Evolutionary conservation across 352 stramenopile species (phyloP).

Genomic region (Pythium volutum): DNA sequence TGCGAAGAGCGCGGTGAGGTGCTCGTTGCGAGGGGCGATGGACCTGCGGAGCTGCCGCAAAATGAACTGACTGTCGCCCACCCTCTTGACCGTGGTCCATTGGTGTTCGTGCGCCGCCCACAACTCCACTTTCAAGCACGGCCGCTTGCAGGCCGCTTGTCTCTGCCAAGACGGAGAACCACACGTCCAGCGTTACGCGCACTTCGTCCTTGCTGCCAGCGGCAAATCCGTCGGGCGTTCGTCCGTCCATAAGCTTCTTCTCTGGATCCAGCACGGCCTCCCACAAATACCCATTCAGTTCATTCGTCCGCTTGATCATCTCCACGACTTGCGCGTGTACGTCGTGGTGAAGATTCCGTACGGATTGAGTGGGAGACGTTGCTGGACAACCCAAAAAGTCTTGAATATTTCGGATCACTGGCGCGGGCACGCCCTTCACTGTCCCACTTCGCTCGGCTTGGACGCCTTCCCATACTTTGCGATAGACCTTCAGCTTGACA

Average conservation of each 20-base stretch:
- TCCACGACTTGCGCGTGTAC: background rate
- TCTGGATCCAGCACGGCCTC: background rate
- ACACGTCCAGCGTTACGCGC: conserved; percentile 9
- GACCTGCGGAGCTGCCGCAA: too few species aligned
- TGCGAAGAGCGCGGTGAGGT: too few species aligned
- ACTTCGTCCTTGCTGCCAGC: conserved; percentile 7
- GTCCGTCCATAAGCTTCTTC: too few species aligned
- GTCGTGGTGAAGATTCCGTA: background rate
- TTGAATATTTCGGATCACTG: background rate
- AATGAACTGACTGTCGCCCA: too few species aligned
- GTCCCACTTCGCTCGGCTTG: background rate
- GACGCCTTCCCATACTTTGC: conserved; percentile 2
- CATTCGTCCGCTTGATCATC: conserved; percentile 4
- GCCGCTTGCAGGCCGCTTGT: background rate
- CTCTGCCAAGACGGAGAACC: background rate
- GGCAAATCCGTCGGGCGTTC: background rate
- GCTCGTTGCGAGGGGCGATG: too few species aligned
- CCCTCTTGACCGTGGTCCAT: too few species aligned
- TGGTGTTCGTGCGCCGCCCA: too few species aligned
- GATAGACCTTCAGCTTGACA: background rate
- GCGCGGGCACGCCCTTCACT: background rate
- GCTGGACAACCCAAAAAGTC: background rate
- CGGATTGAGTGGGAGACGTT: background rate
- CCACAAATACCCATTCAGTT: conserved; percentile 7
- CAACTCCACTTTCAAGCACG: background rate